Percentiles rank a stretch among this genome's conserved stretches.
Conservation (phyloP, 345 rosid species). For the Odontarrhena argentea region DNA sequence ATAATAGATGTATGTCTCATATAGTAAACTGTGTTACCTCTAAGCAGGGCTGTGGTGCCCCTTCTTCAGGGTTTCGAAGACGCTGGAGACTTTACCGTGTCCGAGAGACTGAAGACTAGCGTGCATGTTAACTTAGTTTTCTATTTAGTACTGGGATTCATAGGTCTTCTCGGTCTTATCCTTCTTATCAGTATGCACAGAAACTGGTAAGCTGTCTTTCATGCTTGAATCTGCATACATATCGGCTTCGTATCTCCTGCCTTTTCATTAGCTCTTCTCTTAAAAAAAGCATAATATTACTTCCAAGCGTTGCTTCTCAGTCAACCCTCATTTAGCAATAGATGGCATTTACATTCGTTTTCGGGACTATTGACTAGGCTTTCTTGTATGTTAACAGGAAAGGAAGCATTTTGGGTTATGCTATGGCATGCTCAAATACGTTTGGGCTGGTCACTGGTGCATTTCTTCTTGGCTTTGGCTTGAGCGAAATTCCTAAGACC, state of each 20-base stretch:
- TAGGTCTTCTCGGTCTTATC: conserved; percentile 90
- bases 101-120: conserved; percentile 91
- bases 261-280: conserved; percentile 14
- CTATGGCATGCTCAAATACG: conserved; percentile 99
- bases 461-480: conserved; percentile 98
- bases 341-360: conserved; percentile 5
- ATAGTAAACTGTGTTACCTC: conserved; percentile 53
- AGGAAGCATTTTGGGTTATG: conserved; percentile 76
- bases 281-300: background rate
- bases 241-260: background rate
- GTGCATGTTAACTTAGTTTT: conserved; percentile 87
- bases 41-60: conserved; percentile 99
- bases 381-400: conserved; percentile 46
- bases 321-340: background rate
- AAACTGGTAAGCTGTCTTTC: conserved; percentile 48
- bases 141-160: conserved; percentile 83
- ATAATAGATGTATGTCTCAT: conserved; percentile 47
- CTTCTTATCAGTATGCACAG: conserved; percentile 75
- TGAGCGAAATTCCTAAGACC: conserved; percentile 93
- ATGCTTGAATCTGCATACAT: conserved; percentile 3
- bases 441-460: conserved; percentile 99
- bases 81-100: conserved; percentile 94
- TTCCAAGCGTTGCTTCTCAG: background rate
- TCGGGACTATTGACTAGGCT: background rate
- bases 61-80: conserved; percentile 99